Base-by-base conservation (phyloP, 208 protist species). In the Spongospora subterranea region DNA sequence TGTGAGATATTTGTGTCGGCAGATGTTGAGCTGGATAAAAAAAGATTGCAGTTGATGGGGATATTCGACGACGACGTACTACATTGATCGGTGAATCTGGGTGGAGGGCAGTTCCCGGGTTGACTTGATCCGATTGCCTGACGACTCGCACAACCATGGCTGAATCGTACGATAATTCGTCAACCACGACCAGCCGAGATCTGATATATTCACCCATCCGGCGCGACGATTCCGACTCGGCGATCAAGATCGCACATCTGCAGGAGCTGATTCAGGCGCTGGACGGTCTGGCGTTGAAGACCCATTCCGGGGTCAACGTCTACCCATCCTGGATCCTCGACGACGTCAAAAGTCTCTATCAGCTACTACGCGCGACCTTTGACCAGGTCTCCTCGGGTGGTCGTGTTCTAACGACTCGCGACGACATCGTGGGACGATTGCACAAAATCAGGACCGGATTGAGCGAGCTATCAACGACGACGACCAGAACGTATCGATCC, bases 241-340 rank as follows among this genome's bases (percentile, higher is more conserved):
- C 50, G 17, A n/a, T 82, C n/a, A 82, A 82, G n/a, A 35, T 82
- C 71, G 71, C 71, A 6, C 71, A 82, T 6, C 71, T 82, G 6
- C 71, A 43, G 71, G 71, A 82, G 35, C 71, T 82, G 71, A 82
- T 82, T n/a, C 35, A 20, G 40, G 71, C 71, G n/a, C n/a, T 82
- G 17, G 71, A 82, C 40, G 71, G 35, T 6, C 71, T 82, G n/a
- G n/a, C 71, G 13, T 40, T 82, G 17, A 24, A 60, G 50, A 60
- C 50, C 50, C 17, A 82, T 82, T 6, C 17, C 13, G 35, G 40
- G 11, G 20, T 17, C 54, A 29, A 65, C 54, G n/a, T 17, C 6
- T 35, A 45, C n/a, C 71, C 71, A 6, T 6, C 6, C 6, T 35
- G 35, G 71, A 43, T 82, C 6, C n/a, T 82, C 35, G 6, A 6